A percentile compares a stretch with the other conserved stretches of the same genome.
phyloP scores from a whole-genome alignment of 441 rosid genomes.

The Omphalea diandra region DNA sequence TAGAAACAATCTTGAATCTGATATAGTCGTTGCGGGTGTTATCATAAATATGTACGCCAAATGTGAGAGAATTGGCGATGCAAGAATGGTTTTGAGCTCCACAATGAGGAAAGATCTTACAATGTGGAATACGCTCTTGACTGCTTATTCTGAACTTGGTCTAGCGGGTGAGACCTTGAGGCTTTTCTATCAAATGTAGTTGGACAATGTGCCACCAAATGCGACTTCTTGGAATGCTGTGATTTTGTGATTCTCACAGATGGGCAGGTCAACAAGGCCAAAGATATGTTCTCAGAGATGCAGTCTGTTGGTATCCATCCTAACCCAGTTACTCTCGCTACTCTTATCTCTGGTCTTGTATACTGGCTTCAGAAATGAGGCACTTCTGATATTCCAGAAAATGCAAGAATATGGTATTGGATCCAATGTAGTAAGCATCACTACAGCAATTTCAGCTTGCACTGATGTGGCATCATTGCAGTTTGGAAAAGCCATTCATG shows the following conservation, averaged over 20 bases:
- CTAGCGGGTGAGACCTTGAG: slow-evolving; percentile 56
- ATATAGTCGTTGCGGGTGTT: slow-evolving; percentile 52
- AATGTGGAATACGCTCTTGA: slow-evolving; percentile 62
- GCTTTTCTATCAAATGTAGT: slow-evolving; percentile 75
- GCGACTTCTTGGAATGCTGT: slow-evolving; percentile 67
- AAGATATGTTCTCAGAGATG: slow-evolving; percentile 67
- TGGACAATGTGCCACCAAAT: slow-evolving; percentile 61
- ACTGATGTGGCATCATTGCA: slow-evolving; percentile 36
- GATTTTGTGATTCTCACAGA: slow-evolving; percentile 51
- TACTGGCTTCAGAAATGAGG: slow-evolving; percentile 44
- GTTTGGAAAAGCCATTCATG: slow-evolving; percentile 56
- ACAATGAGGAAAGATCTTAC: slow-evolving; percentile 44
- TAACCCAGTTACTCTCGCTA: slow-evolving; percentile 53
- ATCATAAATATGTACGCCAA: slow-evolving; percentile 59
- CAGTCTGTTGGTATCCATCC: slow-evolving; percentile 45
- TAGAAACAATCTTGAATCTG: slow-evolving; percentile 55
- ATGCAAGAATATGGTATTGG: slow-evolving; percentile 59
- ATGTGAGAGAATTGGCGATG: slow-evolving; percentile 52
- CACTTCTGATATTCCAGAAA: slow-evolving; percentile 38
- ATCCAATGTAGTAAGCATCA: slow-evolving; percentile 48
- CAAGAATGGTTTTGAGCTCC: slow-evolving; percentile 50
- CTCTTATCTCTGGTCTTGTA: slow-evolving; percentile 60
- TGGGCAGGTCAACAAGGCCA: slow-evolving; percentile 51
- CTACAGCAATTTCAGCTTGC: slow-evolving; percentile 50
- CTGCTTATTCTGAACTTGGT: slow-evolving; percentile 65